Evolutionary conservation across 352 stramenopile species (phyloP), one percentile per base, ranked within the genome.

Genomic region (Globisporangium parvum): DNA sequence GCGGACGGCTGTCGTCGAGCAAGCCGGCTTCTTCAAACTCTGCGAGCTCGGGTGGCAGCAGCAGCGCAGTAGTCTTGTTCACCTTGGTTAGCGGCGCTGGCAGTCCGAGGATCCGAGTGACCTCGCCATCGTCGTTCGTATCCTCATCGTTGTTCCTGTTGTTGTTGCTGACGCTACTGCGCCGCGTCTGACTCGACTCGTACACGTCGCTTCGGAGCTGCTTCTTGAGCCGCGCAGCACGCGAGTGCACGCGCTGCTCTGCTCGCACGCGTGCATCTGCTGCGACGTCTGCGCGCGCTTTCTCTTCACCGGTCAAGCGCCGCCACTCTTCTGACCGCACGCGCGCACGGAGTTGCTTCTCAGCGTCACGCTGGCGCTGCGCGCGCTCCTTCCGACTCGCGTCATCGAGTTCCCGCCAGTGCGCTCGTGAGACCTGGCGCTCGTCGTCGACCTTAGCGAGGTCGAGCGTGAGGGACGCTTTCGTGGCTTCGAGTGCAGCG

Each of bases 21-120:
- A 87, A 51, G 3, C 75, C 77, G 11, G 83, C 75, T 53, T 88
- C 77, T 60, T 86, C 75, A 23, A 86, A 86, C 47, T 80, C 77
- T 18, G 75, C 73, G 2, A 86, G 62, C 42, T 87, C 77, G 8
- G 73, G 72, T 6, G 60, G 55, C 1, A 77, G 48, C 6, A 62
- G 23, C 62, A 70, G 28, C 53, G 60, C 20, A 56, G 57, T 8
- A 6, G 23, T 6, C 28, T n/a, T 20, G 14, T 6, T 3, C 6
- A 3, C n/a, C 46, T 33, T 37, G 10, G 18, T 31, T 3, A 11
- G 2, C 11, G 46, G 20, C 18, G 5, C 46, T 10, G 15, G 4
- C 21, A 40, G 21, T 17, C 18, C 40, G 23, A 55, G 18, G 15
- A n/a, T 44, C 11, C 14, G 39, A 44, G 14, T 14, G 39, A 44